Base-by-base conservation (phyloP, 1,284 basidiomycete species). In the Tetrapyrgos nigripes region DNA sequence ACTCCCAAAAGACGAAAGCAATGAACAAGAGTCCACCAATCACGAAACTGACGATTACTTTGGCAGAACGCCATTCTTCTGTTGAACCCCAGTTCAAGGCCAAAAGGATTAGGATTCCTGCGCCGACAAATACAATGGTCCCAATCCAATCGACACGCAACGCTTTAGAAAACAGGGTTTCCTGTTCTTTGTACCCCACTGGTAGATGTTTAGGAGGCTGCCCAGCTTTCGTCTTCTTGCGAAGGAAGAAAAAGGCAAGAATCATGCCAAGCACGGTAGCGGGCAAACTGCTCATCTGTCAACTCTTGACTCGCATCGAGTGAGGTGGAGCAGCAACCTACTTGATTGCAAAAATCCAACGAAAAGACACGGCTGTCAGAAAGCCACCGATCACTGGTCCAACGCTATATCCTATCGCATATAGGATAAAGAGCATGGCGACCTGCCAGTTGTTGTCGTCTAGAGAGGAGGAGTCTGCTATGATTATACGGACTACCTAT, bases 311-410 rank as follows among this genome's bases (percentile, higher is more conserved):
- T 44, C 13, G 21, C 26, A 21, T 21, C 24, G 40, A 9, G 11
- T 17, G 13, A 43, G 26, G 0, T 24, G 6, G 10, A 40, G 37
- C 5, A 21, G 31, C 28, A 1, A 60, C 78, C 61, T 52, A 81
- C 81, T 84, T 84, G 71, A 84, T 84, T 2, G 77, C 83, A 58
- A 83, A 84, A 14, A 84, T 76, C 82, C 82, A 84, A 28, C 83
- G 75, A 66, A 80, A 84, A 48, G 69, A 77, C 6, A 76, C 66
- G 2, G 63, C 63, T 3, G 76, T 68, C 5, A 84, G 64, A 24
- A 62, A 73, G 4, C 82, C 83, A 3, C 82, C 82, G 48, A 83
- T 78, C 48, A 77, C 66, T 0, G 83, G 83, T 0, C 83, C 83
- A 4, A 78, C 54, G 46, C 69, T 74, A 57, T 72, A 83, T 0